Percentiles rank a stretch among this genome's conserved stretches.
These are phyloP conservation scores for Harrya chromipes DNA, from an alignment of 768 basidiomycete genomes.

Conservation along the genomic window DNA sequence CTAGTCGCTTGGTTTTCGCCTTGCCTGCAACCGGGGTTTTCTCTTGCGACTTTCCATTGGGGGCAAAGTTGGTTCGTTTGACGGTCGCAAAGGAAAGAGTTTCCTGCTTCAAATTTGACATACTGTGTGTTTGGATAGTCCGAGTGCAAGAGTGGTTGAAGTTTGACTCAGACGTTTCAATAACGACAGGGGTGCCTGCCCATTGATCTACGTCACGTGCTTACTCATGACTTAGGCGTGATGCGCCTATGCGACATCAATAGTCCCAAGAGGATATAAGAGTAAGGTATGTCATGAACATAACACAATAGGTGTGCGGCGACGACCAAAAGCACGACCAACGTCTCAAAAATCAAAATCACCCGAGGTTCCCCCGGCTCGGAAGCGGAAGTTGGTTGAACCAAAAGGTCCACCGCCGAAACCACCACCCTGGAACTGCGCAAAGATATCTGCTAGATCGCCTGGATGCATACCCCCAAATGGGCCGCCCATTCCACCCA, in stretches of 20 bases:
- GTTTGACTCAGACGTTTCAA: background rate
- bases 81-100: conserved; percentile 44
- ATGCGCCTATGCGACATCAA: too few species aligned
- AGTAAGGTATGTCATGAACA: conserved; percentile 10
- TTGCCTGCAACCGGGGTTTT: conserved; percentile 3
- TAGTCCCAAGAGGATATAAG: background rate
- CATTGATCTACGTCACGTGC: conserved; percentile 9
- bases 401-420: conserved; percentile 26
- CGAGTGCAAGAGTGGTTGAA: background rate
- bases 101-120: conserved; percentile 39
- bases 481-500: conserved; percentile 42
- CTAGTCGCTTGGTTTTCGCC: conserved; percentile 3
- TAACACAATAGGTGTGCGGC: background rate
- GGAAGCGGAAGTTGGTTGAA: conserved; percentile 33
- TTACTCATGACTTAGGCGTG: background rate
- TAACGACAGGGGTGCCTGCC: conserved; percentile 18
- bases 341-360: conserved; percentile 21
- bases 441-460: conserved; percentile 63
- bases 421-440: conserved; percentile 53
- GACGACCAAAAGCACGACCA: background rate
- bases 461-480: conserved; percentile 39
- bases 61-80: conserved; percentile 41
- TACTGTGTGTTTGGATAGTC: background rate
- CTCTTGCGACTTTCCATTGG: conserved; percentile 19
- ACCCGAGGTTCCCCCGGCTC: conserved; percentile 7